phyloP scores from a whole-genome alignment of 2,329 filamentous ascomycete species.

The Diplocarpon rosae region DNA sequence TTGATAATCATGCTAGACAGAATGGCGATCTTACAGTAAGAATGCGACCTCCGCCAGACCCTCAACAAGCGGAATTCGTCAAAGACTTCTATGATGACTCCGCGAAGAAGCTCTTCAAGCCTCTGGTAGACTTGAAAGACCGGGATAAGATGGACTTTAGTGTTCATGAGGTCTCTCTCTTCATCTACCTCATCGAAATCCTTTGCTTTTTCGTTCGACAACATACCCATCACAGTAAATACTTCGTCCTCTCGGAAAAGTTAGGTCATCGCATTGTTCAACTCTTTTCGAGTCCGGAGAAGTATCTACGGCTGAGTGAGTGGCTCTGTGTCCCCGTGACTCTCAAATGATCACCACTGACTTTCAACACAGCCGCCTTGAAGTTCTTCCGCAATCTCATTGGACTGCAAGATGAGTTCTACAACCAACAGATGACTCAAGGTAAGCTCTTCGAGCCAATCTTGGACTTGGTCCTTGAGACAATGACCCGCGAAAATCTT shows the following conservation, averaged over 20 bases:
- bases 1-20: conserved; percentile 50
- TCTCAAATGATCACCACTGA: conserved; percentile 9
- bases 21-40: conserved; percentile 61
- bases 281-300: conserved; percentile 72
- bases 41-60: conserved; percentile 46
- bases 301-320: conserved; percentile 82
- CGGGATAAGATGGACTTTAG: conserved; percentile 59
- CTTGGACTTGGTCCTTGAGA: conserved; percentile 70
- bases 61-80: conserved; percentile 77
- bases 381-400: conserved; percentile 89
- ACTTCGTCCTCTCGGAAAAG: conserved; percentile 72
- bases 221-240: conserved; percentile 76
- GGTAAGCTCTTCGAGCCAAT: conserved; percentile 76
- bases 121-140: conserved; percentile 68
- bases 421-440: conserved; percentile 73
- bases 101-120: conserved; percentile 74
- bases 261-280: conserved; percentile 71
- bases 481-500: conserved; percentile 85
- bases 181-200: conserved; percentile 83
- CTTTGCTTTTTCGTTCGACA: conserved; percentile 89
- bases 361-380: conserved; percentile 53
- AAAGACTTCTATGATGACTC: conserved; percentile 84
- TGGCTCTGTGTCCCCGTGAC: conserved; percentile 10
- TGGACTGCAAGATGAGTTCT: conserved; percentile 80
- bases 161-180: conserved; percentile 80